Evolutionary conservation across 2,329 filamentous ascomycete species (phyloP).

Genomic region (Aspergillus sp.): DNA sequence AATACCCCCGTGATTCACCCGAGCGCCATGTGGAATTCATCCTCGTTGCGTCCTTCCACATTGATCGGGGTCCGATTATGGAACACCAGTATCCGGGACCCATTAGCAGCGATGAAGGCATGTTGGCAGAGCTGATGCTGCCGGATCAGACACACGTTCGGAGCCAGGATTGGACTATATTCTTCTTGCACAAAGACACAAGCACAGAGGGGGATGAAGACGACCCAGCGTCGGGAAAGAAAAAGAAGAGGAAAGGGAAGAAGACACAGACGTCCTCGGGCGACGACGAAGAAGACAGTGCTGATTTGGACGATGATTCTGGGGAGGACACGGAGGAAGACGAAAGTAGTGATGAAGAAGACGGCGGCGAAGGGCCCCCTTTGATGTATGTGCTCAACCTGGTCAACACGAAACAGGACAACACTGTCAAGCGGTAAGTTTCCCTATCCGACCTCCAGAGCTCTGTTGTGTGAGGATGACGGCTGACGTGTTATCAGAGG

Average conservation of each 20-base stretch:
- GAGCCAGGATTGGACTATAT: slow-evolving; percentile 98
- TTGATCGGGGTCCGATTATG: slow-evolving; percentile 94
- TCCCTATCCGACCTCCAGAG: not conserved
- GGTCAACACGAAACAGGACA: slow-evolving; percentile 97
- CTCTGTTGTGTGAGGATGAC: not conserved
- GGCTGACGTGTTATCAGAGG: slow-evolving; percentile 57
- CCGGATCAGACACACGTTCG: slow-evolving; percentile 94
- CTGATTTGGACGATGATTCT: slow-evolving; percentile 52
- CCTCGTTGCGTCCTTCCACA: slow-evolving; percentile 93
- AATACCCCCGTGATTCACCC: slow-evolving; percentile 69
- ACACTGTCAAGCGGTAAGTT: slow-evolving; percentile 70
- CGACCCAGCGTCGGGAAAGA: slow-evolving; percentile 50
- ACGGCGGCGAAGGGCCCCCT: slow-evolving; percentile 78
- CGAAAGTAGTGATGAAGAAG: slow-evolving; percentile 60
- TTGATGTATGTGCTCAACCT: slow-evolving; percentile 96
- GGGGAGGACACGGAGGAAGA: slow-evolving; percentile 42
- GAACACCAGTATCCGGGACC: slow-evolving; percentile 95
- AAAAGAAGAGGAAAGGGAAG: slow-evolving; percentile 46
- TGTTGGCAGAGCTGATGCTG: slow-evolving; percentile 97
- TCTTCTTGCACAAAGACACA: slow-evolving; percentile 95
- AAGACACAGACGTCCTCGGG: slow-evolving; percentile 42
- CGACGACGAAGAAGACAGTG: slow-evolving; percentile 49
- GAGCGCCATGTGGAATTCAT: slow-evolving; percentile 99
- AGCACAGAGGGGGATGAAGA: slow-evolving; percentile 79
- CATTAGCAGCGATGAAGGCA: slow-evolving; percentile 95